phyloP scores from a whole-genome alignment of 2,329 filamentous ascomycete species.

The Epichloe sibirici region DNA sequence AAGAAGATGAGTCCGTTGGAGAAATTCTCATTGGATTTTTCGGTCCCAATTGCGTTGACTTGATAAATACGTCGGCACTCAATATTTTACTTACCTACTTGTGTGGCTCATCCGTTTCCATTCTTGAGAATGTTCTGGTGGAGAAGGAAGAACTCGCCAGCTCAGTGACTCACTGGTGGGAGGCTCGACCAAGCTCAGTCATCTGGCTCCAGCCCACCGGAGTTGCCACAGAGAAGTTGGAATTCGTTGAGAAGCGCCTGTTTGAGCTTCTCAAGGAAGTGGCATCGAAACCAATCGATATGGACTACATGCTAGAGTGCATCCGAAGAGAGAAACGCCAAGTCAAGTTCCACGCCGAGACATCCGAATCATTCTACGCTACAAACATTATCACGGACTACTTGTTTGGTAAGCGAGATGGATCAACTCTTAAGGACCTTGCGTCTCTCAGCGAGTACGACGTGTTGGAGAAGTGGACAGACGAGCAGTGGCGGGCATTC shows the following conservation, averaged over 20 bases:
- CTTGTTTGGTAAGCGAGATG: conserved; percentile 77
- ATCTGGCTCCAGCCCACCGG: conserved; percentile 80
- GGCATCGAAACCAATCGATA: conserved; percentile 68
- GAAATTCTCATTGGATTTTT: conserved; percentile 81
- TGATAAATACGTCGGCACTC: conserved; percentile 56
- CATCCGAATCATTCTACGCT: conserved; percentile 68
- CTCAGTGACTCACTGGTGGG: conserved; percentile 67
- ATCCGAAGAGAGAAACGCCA: conserved; percentile 70
- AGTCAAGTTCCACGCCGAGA: conserved; percentile 73
- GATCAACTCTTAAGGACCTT: conserved; percentile 57
- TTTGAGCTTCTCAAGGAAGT: conserved; percentile 75
- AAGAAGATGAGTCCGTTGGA: conserved; percentile 89
- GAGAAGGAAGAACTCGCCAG: conserved; percentile 89
- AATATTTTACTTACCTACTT: conserved; percentile 76
- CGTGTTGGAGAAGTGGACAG: conserved; percentile 63
- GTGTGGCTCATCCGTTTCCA: conserved; percentile 81
- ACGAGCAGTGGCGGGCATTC: conserved; percentile 73
- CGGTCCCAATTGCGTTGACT: conserved; percentile 68
- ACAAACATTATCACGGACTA: conserved; percentile 85
- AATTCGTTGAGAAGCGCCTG: conserved; percentile 71
- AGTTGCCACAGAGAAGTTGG: conserved; percentile 76
- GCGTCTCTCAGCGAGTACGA: conserved; percentile 49
- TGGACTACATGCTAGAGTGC: conserved; percentile 83
- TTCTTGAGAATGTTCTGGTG: conserved; percentile 84
- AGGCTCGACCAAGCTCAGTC: conserved; percentile 67